Evolutionary conservation across 805 yeast species (phyloP), one percentile per base, ranked within the genome.

Genomic region (Suhomyces pyralidae): DNA sequence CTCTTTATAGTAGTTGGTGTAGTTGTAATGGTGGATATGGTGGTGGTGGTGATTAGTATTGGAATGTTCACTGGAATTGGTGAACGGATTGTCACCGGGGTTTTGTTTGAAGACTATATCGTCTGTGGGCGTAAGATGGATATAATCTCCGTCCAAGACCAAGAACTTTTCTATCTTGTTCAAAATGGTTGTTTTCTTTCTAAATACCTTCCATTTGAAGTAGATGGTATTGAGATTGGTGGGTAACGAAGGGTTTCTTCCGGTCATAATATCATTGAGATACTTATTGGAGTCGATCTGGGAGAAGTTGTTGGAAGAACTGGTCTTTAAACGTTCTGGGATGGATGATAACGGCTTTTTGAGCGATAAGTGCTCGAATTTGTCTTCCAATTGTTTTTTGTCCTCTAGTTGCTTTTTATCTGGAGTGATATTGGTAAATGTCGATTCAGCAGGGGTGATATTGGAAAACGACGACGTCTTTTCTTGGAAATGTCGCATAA

Each of bases 81-180:
- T 51, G 47, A 69, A 65, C n/a, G 74, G 68, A 49, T 65, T 66
- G 30, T 73, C 77, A 20, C 56, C 53, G 1, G 68, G 68, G 28
- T 62, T 67, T 48, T 64, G 61, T 32, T 66, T 65, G 57, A 66
- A 70, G 6, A 82, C 58, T 80, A 82, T 78, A 54, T 89, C 93
- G 60, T 88, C 90, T 7, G 91, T 85, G 0, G 97, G 97, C 61
- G 90, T 82, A 47, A 93, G 81, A 61, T 92, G 93, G 12, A 93
- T 82, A 62, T 90, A 91, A 61, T 90, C 96, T n/a, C 97, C 98
- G 68, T 93, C 98, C 38, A 93, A 82, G 1, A 94, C 91, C 30
- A 93, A 74, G 0, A 91, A 82, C 60, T 94, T 82, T 60, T 91
- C 96, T 55, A 89, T 89, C 50, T 91, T 79, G 52, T 83, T 84